Evolutionary conservation across 2,329 filamentous ascomycete species (phyloP), one percentile per base, ranked within the genome.

Genomic region (Fusarium torreyae): DNA sequence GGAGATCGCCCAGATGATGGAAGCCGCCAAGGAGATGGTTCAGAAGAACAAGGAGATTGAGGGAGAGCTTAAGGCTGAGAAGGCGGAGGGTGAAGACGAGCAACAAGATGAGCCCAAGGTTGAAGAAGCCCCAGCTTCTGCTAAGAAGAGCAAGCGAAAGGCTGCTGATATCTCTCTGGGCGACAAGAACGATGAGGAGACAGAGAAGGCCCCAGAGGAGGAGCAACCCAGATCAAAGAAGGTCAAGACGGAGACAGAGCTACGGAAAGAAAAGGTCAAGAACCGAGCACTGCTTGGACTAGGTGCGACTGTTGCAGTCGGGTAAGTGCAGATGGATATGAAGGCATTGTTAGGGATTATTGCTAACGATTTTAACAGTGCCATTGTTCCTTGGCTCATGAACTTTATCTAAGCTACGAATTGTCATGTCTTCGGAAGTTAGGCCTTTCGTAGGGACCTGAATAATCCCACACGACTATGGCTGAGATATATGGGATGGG

Each of bases 21-120:
- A 90, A 28, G 90, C 93, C 75, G 96, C 96, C 33, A 94, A 91
- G 81, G 88, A 91, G 71, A 97, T 98, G 93, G 94, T 98, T 7
- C 87, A 92, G 66, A 89, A 90, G 63, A 87, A 87, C 64, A 82
- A 86, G 67, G 81, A 85, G 78, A 76, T 81, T 45, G 77, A 78
- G 14, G 78, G 81, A 10, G 77, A 77, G 9, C 34, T 43, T 7
- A 82, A 80, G 68, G 80, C 80, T 38, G 81, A 80, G 10, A 31
- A 31, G 69, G 80, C 79, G 20, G 64, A 73, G 53, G 57, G 87
- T 45, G 86, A 86, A 59, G 81, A 84, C 76, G 75, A 81, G 5
- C 76, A 76, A 13, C 76, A 81, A 9, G 77, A 77, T 18, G 70
- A 75, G 57, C 50, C 60, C 40, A 83, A 81, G 69, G 65, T 82